These are phyloP conservation scores for Lactuca saligna DNA, from an alignment of 129 eudicot genomes.

Conservation along the genomic window DNA sequence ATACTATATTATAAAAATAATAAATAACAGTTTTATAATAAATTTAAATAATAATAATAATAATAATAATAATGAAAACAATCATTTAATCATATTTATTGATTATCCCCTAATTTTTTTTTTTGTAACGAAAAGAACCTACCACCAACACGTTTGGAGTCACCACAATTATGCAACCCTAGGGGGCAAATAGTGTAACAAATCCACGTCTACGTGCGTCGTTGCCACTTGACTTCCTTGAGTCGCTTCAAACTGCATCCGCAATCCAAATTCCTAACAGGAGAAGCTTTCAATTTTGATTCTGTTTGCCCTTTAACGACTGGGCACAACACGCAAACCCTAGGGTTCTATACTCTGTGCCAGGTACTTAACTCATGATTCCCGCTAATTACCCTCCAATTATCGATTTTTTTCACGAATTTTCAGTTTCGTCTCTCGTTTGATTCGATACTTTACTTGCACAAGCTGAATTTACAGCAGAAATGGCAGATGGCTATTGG, in stretches of 20 bases:
- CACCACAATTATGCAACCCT: neutral
- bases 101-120: neutral
- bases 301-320: neutral
- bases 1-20: too few relatives aligned
- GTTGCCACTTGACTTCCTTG: constrained; percentile 1
- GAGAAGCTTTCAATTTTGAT: neutral
- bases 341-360: constrained; percentile 21
- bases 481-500: constrained; percentile 49
- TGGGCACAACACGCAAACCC: neutral
- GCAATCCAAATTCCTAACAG: neutral
- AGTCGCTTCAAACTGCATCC: neutral
- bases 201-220: neutral
- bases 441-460: neutral
- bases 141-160: neutral
- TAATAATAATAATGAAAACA: too few relatives aligned
- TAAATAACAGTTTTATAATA: too few relatives aligned
- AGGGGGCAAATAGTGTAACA: neutral
- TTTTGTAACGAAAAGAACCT: neutral
- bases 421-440: neutral
- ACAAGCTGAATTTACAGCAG: constrained; percentile 15
- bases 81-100: neutral
- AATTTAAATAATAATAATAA: too few relatives aligned
- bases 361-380: constrained; percentile 5
- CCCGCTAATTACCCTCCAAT: neutral
- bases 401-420: neutral